Evolutionary conservation across 2,329 filamentous ascomycete genomes (phyloP).

Genomic region (Cercospora zeae-maydis): DNA sequence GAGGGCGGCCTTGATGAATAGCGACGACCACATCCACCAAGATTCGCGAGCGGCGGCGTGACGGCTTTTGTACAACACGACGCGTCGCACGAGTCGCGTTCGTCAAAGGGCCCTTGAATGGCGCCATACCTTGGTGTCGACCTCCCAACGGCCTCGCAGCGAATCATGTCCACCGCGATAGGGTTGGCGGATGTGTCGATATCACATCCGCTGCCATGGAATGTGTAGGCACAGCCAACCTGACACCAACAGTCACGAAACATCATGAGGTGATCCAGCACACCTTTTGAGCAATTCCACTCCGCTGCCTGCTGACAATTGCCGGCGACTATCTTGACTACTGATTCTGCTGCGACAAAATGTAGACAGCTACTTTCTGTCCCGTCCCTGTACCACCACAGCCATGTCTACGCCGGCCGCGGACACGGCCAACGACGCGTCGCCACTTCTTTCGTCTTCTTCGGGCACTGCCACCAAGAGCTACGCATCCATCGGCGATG

Average conservation of each 20-base stretch:
- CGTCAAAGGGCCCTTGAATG: slow-evolving; percentile 1
- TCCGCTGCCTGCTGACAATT: slow-evolving; percentile 4
- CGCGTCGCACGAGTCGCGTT: slow-evolving; percentile 1
- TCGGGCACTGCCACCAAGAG: background rate
- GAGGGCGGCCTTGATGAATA: background rate
- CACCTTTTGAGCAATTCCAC: slow-evolving; percentile 11
- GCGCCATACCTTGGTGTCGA: background rate
- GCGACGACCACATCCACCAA: background rate
- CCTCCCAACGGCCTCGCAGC: background rate
- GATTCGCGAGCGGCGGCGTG: background rate
- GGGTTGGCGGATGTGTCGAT: background rate
- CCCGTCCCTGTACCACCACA: background rate
- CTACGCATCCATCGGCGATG: slow-evolving; percentile 14
- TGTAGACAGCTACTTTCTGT: slow-evolving; percentile 2
- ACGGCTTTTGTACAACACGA: background rate
- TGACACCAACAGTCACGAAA: background rate
- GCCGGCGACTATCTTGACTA: background rate
- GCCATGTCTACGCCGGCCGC: slow-evolving; percentile 1
- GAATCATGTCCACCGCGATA: background rate
- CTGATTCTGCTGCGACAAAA: background rate
- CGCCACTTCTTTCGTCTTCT: slow-evolving; percentile 14
- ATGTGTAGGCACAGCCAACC: background rate
- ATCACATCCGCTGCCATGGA: background rate
- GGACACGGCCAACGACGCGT: slow-evolving; percentile 7
- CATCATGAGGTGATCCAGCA: slow-evolving; percentile 13